Evolutionary conservation across 2,329 filamentous ascomycete genomes (phyloP), one percentile per base, ranked within the genome.

Genomic region (Alternaria arbusti): DNA sequence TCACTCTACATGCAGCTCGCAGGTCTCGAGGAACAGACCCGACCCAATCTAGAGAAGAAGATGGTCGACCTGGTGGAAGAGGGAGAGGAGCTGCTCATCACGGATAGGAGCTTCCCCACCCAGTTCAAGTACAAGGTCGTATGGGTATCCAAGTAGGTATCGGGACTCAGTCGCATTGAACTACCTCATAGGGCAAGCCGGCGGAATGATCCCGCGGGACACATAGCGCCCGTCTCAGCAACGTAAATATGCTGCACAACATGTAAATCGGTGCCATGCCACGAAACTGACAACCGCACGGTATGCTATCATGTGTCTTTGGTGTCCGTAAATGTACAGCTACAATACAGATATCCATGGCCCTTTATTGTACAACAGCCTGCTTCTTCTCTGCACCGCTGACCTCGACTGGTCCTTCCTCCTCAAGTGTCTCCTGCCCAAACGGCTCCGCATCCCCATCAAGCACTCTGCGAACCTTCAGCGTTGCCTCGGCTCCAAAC

Each of bases 1-100:
- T 96, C 93, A 4, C 85, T 99, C 46, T 99, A 97, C 79, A 96
- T 97, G 86, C 93, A 94, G 70, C 94, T 96, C 1, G 89, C 90
- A 6, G 88, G 91, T 66, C 83, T 99, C 58, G 93, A 97, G 77
- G 89, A 93, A 81, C 88, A 93, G 82, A 97, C 95, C 1, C 85
- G 93, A 58, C 88, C 89, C 1, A 98, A 99, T 77, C 83, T 99
- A 66, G 84, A 85, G 65, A 92, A 91, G 83, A 96, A 90, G 73
- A 83, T 99, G 62, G 82, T 80, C 26, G 93, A 97, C 25, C 80
- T 99, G 66, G 85, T 99, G 22, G 86, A 87, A 49, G 86, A 94
- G 71, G 93, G 94, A 12, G 91, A 97, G 77, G 93, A 97, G 80
- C 87, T 99, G 51, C 93, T 89, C n/a, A 91, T 99, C 50, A 94